Evolutionary conservation across 1,139 yeast genomes (phyloP).

Genomic region (Blastobotrys persicus): DNA sequence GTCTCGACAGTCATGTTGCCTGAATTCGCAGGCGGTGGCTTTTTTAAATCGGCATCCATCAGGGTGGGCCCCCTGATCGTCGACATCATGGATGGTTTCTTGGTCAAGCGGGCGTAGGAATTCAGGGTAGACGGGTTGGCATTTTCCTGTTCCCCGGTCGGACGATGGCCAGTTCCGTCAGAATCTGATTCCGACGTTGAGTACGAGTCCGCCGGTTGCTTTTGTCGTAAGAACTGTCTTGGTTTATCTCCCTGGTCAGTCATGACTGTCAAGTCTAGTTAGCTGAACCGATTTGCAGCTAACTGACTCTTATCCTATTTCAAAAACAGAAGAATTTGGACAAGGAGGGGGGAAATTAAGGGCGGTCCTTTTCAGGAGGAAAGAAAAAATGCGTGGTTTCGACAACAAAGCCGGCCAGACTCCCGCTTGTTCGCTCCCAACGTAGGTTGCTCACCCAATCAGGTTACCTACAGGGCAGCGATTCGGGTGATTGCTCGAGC

Average conservation of each 20-base stretch:
- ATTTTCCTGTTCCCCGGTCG: neutral
- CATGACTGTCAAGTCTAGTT: neutral
- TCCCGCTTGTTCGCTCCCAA: no score
- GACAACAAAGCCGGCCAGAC: no score
- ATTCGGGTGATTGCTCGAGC: no score
- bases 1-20: constrained; percentile 43
- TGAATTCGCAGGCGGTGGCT: constrained; percentile 7
- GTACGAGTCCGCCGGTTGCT: constrained; percentile 5
- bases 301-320: no score
- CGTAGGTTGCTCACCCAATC: no score
- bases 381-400: no score
- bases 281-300: no score
- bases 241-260: constrained; percentile 6
- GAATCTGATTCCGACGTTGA: constrained; percentile 7
- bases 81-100: constrained; percentile 9
- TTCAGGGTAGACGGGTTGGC: neutral
- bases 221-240: constrained; percentile 5
- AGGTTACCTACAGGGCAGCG: no score
- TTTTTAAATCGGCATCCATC: constrained; percentile 9
- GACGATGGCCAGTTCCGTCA: neutral
- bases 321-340: no score
- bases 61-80: constrained; percentile 5
- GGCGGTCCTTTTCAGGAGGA: no score
- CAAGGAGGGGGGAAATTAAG: no score
- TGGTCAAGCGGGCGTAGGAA: neutral